These are phyloP conservation scores for Rhodotorula paludigena DNA, from an alignment of 768 basidiomycete species.

Conservation along the genomic window DNA sequence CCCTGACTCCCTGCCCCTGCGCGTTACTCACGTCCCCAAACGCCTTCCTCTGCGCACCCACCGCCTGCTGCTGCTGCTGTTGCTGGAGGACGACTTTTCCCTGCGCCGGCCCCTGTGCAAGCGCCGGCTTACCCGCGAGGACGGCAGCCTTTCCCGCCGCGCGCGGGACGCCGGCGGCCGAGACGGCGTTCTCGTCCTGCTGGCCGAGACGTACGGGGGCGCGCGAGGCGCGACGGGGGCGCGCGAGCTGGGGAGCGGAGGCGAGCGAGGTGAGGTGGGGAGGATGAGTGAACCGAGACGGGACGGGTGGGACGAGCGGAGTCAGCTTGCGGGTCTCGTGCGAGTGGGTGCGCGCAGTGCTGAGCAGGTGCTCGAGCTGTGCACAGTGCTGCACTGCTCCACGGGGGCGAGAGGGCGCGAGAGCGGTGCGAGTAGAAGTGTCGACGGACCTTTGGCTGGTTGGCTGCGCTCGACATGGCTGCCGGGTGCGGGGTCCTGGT, in stretches of 20 bases:
- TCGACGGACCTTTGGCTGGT: too few species aligned
- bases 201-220: slow-evolving; percentile 19
- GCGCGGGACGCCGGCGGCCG: neutral
- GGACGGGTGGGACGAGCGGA: neutral
- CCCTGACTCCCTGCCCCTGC: neutral
- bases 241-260: slow-evolving; percentile 12
- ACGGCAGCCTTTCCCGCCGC: neutral
- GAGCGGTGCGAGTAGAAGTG: too few species aligned
- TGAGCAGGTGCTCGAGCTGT: too few species aligned
- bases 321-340: too few species aligned
- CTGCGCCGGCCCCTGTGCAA: neutral
- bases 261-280: neutral
- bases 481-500: too few species aligned
- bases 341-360: too few species aligned
- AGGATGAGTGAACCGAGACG: slow-evolving; percentile 2
- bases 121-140: too few species aligned
- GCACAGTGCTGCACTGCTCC: too few species aligned
- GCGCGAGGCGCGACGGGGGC: slow-evolving; percentile 29
- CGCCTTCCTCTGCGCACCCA: neutral
- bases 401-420: too few species aligned
- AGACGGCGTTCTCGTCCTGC: slow-evolving; percentile 26
- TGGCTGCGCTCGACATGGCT: too few species aligned
- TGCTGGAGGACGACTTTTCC: neutral
- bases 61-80: neutral
- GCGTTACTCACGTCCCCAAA: neutral